Base-by-base conservation (phyloP, 2,329 filamentous ascomycete species). In the Chrysoporthe puriensis region DNA sequence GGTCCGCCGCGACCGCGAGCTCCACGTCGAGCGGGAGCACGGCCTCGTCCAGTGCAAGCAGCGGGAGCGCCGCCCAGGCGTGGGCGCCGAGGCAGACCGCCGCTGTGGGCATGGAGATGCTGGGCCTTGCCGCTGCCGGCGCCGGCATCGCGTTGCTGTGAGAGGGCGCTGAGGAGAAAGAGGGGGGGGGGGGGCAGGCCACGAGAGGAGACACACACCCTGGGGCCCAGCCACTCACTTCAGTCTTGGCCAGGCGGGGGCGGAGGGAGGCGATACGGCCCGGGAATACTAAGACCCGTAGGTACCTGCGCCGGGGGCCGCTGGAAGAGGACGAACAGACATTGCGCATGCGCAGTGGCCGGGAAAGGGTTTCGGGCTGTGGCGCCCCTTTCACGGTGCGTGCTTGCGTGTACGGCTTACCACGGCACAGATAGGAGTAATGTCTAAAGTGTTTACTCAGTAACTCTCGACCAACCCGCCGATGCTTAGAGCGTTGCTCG, bases 71-170 rank as follows among this genome's bases (percentile, higher is more conserved):
- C n/a, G 43, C 66, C 4, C n/a, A n/a, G 16, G 67, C 62, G 8
- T 67, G 64, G 61, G 69, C 66, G 3, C 69, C 69, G 2, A 60
- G 62, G 58, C 64, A 67, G 64, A 70, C 69, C n/a, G 63, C 61
- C 13, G 64, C 62, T 4, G 40, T 69, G 48, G 67, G 67, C 13
- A 32, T 69, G 58, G 67, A 67, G 64, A 16, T 69, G 48, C 4
- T 70, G 36, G 69, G 67, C 6, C 64, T 70, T n/a, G 69, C 67
- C 1, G 69, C 67, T 16, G 69, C 63, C 14, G 68, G 68, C 1
- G 69, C 63, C 7, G 68, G 68, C 1, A 8, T 70, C 13, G 69
- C 36, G 16, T 34, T 70, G 6, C 44, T 70, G 64, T 70, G 40
- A 67, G 40, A 67, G 52, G 11, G 2, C 11, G 32, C 4, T 13